Base-by-base conservation (phyloP, 768 basidiomycete species). In the Vararia minispora region DNA sequence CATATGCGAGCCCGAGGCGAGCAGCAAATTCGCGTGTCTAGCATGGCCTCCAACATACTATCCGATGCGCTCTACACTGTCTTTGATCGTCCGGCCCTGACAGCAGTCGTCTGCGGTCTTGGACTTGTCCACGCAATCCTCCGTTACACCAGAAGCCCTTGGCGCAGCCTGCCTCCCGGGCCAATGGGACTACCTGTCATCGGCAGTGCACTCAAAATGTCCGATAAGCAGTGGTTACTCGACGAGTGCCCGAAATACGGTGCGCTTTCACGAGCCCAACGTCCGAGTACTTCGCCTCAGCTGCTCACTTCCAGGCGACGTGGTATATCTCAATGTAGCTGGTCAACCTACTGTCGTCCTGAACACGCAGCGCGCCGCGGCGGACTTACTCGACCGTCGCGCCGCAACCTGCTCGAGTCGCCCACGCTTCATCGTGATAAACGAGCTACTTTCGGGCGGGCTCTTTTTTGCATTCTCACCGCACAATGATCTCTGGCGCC, bases 331-430 rank as follows among this genome's bases (percentile, higher is more conserved):
- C 24, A 35, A 29, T 26, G 39, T 22, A 4, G 17, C 35, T 26
- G 42, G 42, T 18, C 25, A 33, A 9, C 39, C 31, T 4, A 21
- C 58, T 10, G 11, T 63, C 18, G 46, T 64, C 4, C 35, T 61
- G 12, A 63, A 62, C 45, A 52, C 49, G 18, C 49, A 51, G 30
- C 50, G 50, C 33, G 47, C 53, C 13, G 60, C 55, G 1, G 37
- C 31, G 6, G 68, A 70, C 8, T 50, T 70, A 8, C 48, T 68
- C 12, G 61, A 65, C 14, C 58, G 58, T 27, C 57, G 59, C 12
- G 45, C 45, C 18, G 33, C 26, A 10, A 49, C 54, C 25, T 57
- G 55, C 40, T 55, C 52, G 4, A 45, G 44, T 22, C 43, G 58
- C 4, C 56, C 58, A 3, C 40, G 39, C 22, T 32, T 45, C 33